Base-by-base conservation (phyloP, 2,329 filamentous ascomycete species). In the Alternaria sp. region DNA sequence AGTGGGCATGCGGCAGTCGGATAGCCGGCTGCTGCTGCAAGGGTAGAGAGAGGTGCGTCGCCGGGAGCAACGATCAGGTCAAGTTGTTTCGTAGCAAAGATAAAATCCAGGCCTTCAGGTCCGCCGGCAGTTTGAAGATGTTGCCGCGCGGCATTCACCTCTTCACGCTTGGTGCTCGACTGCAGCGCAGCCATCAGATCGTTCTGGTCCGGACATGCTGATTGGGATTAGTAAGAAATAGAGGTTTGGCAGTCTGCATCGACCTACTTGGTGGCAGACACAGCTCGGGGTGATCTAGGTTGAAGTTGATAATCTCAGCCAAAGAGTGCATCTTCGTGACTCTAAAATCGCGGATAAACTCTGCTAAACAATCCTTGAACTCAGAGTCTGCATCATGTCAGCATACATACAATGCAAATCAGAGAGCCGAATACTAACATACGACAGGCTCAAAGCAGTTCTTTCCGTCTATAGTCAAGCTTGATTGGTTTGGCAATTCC, bases 251-350 rank as follows among this genome's bases (percentile, higher is more conserved):
- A 11, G 14, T 38, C 22, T 18, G 18, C 32, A 52, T 14, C n/a
- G 40, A 54, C 67, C 4, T 70, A 75, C 73, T 65, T 4, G 74
- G 72, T 30, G 75, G 74, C 1, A 78, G 67, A 12, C 69, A 72
- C 16, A 78, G 71, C 51, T 79, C 75, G 7, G 74, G 73, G 36
- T 79, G 75, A 36, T 78, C 74, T 27, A 72, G 64, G 54, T 79
- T 79, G 65, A 77, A 78, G 61, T 79, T 75, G 49, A 78, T 78
- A 53, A 78, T 76, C 48, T 78, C 76, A 22, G 75, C 74, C 22
- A 78, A 67, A 4, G 74, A 77, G 63, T 77, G 74, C 9, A 79
- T 74, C 65, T 78, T 78, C 40, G 74, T 76, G 14, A 68, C 65
- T 44, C 70, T 74, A 63, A 77, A 75, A 52, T 77, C 69, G 28